Conservation (phyloP, 257 asterid genomes). For the Scutellaria barbata region DNA sequence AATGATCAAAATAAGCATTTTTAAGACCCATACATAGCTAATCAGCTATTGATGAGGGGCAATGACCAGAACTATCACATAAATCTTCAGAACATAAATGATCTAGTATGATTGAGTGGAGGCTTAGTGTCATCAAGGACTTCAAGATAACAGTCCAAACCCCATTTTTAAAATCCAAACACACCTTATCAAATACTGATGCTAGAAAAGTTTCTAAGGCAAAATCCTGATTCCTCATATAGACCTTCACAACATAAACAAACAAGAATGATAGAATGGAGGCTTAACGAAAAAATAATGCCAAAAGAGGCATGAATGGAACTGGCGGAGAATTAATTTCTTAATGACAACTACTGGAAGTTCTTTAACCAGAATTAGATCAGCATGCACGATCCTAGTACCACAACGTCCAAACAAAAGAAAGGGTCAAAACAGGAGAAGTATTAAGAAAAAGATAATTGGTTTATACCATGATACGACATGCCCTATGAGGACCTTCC, state of each 20-base stretch:
- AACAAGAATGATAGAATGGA: not conserved
- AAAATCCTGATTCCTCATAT: not conserved
- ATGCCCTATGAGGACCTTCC: not conserved
- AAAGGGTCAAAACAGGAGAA: not conserved
- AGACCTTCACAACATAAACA: constrained; percentile 15
- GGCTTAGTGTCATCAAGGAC: constrained; percentile 63
- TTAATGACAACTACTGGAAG: not conserved
- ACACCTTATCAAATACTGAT: not conserved
- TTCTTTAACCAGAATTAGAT: constrained; percentile 1
- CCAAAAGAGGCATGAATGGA: not conserved
- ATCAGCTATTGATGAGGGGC: constrained; percentile 9
- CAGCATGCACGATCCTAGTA: not conserved
- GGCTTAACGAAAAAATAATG: not conserved
- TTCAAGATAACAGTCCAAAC: constrained; percentile 44
- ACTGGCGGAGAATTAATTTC: not conserved
- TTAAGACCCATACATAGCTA: constrained; percentile 4
- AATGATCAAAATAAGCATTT: constrained; percentile 31
- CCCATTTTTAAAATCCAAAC: not conserved
- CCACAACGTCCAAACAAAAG: not conserved
- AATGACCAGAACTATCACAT: not conserved
- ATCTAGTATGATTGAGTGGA: not conserved
- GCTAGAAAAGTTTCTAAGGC: not conserved
- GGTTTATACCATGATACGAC: not conserved
- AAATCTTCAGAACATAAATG: no score
- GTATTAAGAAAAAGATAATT: not conserved